Evolutionary conservation across 2,329 filamentous ascomycete genomes (phyloP).

Genomic region (Malbranchea zuffiana): DNA sequence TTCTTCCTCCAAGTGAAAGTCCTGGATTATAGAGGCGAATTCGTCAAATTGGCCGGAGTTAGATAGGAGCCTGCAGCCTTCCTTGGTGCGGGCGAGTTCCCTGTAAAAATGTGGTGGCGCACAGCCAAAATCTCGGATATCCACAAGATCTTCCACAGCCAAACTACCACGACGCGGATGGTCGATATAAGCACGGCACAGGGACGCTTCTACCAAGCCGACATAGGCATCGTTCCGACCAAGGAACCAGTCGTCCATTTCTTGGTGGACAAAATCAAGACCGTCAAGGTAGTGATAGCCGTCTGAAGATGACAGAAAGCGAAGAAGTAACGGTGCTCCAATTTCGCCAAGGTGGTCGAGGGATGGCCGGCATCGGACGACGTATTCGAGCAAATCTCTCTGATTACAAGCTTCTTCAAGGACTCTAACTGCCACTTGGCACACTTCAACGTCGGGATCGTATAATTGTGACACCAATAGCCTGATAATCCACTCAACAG

Average conservation of each 20-base stretch:
- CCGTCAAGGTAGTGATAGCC: constrained; percentile 96
- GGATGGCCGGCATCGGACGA: constrained; percentile 89
- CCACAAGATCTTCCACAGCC: constrained; percentile 47
- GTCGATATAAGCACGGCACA: constrained; percentile 67
- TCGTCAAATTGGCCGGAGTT: constrained; percentile 96
- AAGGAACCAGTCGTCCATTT: constrained; percentile 99
- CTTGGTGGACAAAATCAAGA: constrained; percentile 95
- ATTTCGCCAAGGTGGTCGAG: constrained; percentile 95
- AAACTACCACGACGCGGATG: constrained; percentile 39
- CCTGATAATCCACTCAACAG: constrained; percentile 83
- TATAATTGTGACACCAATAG: constrained; percentile 97
- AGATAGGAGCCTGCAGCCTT: constrained; percentile 79
- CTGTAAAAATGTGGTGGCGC: constrained; percentile 98
- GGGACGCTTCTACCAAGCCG: constrained; percentile 82
- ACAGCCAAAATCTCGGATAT: constrained; percentile 45
- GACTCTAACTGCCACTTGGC: constrained; percentile 91
- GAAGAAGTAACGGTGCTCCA: constrained; percentile 78
- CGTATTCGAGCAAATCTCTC: constrained; percentile 81
- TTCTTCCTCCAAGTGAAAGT: constrained; percentile 73
- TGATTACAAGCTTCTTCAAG: constrained; percentile 95
- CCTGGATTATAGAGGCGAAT: constrained; percentile 77
- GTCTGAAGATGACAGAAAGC: constrained; percentile 90
- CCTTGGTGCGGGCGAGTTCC: constrained; percentile 80
- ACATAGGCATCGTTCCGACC: constrained; percentile 97
- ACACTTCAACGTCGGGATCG: constrained; percentile 93